Conservation (phyloP, 352 stramenopile species). For the Globisporangium emineosum region DNA sequence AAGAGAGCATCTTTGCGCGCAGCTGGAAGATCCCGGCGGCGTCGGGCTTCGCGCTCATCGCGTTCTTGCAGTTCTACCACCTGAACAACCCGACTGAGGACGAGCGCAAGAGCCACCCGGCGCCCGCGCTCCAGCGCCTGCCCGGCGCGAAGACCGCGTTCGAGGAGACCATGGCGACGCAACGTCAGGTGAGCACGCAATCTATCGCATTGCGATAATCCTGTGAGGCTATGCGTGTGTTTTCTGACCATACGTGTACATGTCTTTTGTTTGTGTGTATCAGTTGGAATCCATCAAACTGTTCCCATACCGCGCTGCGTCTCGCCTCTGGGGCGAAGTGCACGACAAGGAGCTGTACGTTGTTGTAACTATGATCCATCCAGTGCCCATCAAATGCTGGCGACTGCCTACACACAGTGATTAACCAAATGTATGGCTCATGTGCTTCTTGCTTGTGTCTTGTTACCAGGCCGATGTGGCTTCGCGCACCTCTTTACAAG, state of each 20-base stretch:
- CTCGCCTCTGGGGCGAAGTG: slow-evolving; percentile 71
- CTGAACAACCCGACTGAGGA: slow-evolving; percentile 62
- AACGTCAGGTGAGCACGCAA: slow-evolving; percentile 36
- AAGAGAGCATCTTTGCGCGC: slow-evolving; percentile 28
- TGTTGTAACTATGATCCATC: neutral
- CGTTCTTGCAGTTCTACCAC: slow-evolving; percentile 66
- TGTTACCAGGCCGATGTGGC: slow-evolving; percentile 45
- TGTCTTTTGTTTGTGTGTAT: slow-evolving; percentile 9
- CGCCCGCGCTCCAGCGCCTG: slow-evolving; percentile 41
- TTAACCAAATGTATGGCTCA: neutral
- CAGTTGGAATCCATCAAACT: slow-evolving; percentile 69
- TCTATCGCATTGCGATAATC: neutral
- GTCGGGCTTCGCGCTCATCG: slow-evolving; percentile 66
- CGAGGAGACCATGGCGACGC: slow-evolving; percentile 67
- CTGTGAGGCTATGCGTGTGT: neutral
- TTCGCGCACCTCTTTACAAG: slow-evolving; percentile 76
- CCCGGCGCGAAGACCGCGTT: slow-evolving; percentile 50
- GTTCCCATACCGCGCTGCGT: slow-evolving; percentile 73
- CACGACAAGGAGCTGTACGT: slow-evolving; percentile 81
- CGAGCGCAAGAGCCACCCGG: slow-evolving; percentile 58
- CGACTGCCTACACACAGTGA: neutral
- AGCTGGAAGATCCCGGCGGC: slow-evolving; percentile 71
- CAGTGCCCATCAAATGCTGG: neutral
- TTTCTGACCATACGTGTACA: neutral
- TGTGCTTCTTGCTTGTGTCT: neutral